Percentiles rank a stretch among this genome's conserved stretches.
Conservation (phyloP, 2,329 filamentous ascomycete genomes). For the Penicillium sp. region DNA sequence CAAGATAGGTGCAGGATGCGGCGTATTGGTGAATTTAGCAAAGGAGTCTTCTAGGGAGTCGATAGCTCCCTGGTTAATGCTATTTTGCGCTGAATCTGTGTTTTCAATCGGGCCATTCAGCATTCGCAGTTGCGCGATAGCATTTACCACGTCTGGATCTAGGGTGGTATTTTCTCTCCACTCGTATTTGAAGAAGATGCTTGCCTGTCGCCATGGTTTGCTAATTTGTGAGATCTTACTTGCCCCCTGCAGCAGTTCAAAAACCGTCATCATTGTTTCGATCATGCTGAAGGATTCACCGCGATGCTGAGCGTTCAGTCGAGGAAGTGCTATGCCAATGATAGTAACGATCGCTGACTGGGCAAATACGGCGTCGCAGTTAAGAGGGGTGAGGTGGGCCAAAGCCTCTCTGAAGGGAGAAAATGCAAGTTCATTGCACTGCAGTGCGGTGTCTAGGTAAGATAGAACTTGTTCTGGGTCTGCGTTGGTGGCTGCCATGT, state of each 20-base stretch:
- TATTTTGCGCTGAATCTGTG: neutral
- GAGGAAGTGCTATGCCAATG: neutral
- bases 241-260: conserved; percentile 1
- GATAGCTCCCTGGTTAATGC: conserved; percentile 1
- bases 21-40: neutral
- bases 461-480: neutral
- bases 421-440: neutral
- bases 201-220: neutral
- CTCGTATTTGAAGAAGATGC: conserved; percentile 4
- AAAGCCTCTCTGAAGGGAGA: neutral
- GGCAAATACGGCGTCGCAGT: conserved; percentile 4
- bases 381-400: neutral
- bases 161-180: neutral
- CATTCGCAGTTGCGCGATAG: neutral
- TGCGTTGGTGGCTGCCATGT: neutral
- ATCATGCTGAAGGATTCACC: neutral
- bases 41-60: conserved; percentile 2
- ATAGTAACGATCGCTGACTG: conserved; percentile 1
- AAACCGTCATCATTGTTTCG: conserved; percentile 2
- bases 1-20: conserved; percentile 2
- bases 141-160: neutral
- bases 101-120: neutral
- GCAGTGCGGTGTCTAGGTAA: neutral
- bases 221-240: neutral
- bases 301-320: neutral